phyloP scores from a whole-genome alignment of 148 eudicot genomes.

The Chenopodium berlandieri region DNA sequence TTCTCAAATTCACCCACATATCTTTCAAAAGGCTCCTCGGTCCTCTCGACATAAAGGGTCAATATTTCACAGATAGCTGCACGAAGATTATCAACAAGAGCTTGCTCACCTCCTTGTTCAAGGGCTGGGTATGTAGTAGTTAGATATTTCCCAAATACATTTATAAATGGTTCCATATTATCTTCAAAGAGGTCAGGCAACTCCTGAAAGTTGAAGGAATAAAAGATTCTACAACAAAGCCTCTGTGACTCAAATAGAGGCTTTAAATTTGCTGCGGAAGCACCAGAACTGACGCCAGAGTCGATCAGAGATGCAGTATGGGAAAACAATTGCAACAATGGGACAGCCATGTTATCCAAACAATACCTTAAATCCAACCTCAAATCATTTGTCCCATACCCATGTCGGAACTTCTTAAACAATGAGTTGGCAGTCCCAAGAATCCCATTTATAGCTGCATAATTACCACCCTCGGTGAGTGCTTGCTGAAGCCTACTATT shows the following conservation, averaged over 20 bases:
- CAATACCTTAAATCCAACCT: constrained; percentile 76
- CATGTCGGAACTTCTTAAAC: constrained; percentile 84
- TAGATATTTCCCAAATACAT: constrained; percentile 73
- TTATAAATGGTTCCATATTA: constrained; percentile 86
- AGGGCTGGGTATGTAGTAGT: constrained; percentile 53
- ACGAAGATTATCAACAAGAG: constrained; percentile 71
- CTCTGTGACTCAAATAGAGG: constrained; percentile 78
- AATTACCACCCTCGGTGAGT: constrained; percentile 52
- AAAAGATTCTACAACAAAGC: constrained; percentile 87
- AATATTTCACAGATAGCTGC: constrained; percentile 90
- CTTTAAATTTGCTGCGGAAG: constrained; percentile 37
- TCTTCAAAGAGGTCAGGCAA: constrained; percentile 96
- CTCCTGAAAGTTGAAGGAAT: constrained; percentile 82
- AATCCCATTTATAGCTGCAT: constrained; percentile 72
- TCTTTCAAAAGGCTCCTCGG: constrained; percentile 72
- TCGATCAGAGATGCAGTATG: constrained; percentile 57
- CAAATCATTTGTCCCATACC: constrained; percentile 60
- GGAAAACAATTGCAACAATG: constrained; percentile 57
- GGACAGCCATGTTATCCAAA: constrained; percentile 77
- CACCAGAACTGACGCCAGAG: constrained; percentile 45
- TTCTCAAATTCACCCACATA: constrained; percentile 74
- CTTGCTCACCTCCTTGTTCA: constrained; percentile 72
- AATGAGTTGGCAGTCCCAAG: constrained; percentile 75
- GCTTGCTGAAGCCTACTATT: constrained; percentile 57
- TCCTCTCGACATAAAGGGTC: constrained; percentile 85